These are phyloP conservation scores for Davidsoniella australis DNA, from an alignment of 2,329 filamentous ascomycete genomes.

Conservation along the genomic window DNA sequence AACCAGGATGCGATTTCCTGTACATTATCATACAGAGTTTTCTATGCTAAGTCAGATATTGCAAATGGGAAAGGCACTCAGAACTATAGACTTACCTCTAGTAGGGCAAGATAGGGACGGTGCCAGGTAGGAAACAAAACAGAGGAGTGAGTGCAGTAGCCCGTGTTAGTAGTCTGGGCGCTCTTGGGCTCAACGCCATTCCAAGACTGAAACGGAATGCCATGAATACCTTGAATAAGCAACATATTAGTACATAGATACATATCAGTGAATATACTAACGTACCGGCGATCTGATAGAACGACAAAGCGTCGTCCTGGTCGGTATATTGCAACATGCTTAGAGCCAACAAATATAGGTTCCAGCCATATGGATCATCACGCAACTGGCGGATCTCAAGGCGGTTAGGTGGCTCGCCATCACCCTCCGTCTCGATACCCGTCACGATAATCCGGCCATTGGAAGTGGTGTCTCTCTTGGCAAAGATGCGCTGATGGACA, in stretches of 20 bases:
- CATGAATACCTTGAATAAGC: constrained; percentile 50
- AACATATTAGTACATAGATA: not conserved
- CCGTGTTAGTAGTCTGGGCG: constrained; percentile 24
- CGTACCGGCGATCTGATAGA: constrained; percentile 62
- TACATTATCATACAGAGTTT: constrained; percentile 13
- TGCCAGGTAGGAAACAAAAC: constrained; percentile 72
- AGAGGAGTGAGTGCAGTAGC: constrained; percentile 64
- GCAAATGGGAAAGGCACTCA: not conserved
- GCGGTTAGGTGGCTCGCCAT: constrained; percentile 30
- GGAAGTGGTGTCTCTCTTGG: not conserved
- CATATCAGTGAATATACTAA: constrained; percentile 7
- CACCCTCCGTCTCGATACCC: constrained; percentile 16
- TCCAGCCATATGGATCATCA: constrained; percentile 49
- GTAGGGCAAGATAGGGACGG: constrained; percentile 54
- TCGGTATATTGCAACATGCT: constrained; percentile 52
- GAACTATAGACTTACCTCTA: constrained; percentile 28
- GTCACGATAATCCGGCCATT: constrained; percentile 4
- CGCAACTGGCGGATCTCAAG: constrained; percentile 52
- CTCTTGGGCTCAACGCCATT: constrained; percentile 32
- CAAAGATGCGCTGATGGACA: not conserved
- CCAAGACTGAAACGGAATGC: constrained; percentile 46
- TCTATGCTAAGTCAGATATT: constrained; percentile 5
- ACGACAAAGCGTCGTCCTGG: constrained; percentile 48
- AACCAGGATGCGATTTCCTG: constrained; percentile 29
- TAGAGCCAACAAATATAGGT: constrained; percentile 60